phyloP scores from a whole-genome alignment of 2,329 filamentous ascomycete species.

The Cylindrodendrum hubeiense region DNA sequence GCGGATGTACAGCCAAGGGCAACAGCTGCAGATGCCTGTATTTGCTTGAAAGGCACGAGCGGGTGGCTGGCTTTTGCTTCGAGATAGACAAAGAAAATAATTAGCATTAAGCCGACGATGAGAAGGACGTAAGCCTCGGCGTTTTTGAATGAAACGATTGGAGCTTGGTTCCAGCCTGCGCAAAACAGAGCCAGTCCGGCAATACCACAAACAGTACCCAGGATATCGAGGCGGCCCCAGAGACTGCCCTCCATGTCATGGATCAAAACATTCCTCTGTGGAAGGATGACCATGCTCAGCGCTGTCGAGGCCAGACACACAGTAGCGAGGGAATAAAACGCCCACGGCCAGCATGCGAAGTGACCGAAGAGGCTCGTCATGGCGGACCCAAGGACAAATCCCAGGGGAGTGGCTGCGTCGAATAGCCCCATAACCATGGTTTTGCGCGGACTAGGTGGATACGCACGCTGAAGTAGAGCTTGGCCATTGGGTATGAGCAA shows the following conservation, averaged over 20 bases:
- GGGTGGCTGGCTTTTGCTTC: slow-evolving; percentile 39
- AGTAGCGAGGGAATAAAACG: slow-evolving; percentile 37
- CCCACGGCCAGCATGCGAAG: slow-evolving; percentile 42
- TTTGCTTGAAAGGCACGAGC: slow-evolving; percentile 38
- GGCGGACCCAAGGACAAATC: slow-evolving; percentile 41
- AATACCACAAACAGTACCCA: slow-evolving; percentile 28
- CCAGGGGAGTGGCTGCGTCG: slow-evolving; percentile 38
- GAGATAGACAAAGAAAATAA: slow-evolving; percentile 30
- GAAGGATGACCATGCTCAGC: slow-evolving; percentile 39
- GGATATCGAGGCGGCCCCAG: slow-evolving; percentile 40
- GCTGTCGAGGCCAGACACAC: slow-evolving; percentile 37
- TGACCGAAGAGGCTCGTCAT: slow-evolving; percentile 41
- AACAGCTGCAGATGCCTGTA: slow-evolving; percentile 30
- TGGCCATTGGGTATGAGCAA: slow-evolving; percentile 40
- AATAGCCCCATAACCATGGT: slow-evolving; percentile 40
- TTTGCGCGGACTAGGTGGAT: slow-evolving; percentile 42
- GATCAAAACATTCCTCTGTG: slow-evolving; percentile 34
- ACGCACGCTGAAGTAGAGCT: slow-evolving; percentile 38
- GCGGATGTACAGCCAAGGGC: slow-evolving; percentile 35
- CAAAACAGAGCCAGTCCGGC: slow-evolving; percentile 37
- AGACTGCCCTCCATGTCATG: slow-evolving; percentile 41
- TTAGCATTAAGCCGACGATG: slow-evolving; percentile 27
- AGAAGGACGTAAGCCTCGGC: slow-evolving; percentile 37
- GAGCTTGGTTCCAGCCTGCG: slow-evolving; percentile 42
- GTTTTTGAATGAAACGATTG: slow-evolving; percentile 33